Evolutionary conservation across 148 eudicot species (phyloP), one percentile per base, ranked within the genome.

Genomic region (Amaranthus cruentus): DNA sequence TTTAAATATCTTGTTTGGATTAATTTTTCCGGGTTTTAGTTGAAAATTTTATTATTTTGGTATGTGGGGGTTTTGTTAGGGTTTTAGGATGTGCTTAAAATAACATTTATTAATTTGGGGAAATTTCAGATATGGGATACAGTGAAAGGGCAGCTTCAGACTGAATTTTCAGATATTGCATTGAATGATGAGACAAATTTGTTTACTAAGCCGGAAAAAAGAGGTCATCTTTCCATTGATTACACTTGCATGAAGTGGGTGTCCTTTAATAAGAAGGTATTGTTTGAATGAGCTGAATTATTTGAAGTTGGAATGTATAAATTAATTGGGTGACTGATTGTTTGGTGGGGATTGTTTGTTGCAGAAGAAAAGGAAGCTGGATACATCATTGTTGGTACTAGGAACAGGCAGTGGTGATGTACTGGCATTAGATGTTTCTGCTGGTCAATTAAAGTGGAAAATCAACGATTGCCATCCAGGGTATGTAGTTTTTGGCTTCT

Each of bases 201-300:
- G 64, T 83, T 90, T 9, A 81, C 79, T 55, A 89, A 88, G 74
- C 79, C 86, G 2, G 90, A 86, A 74, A 77, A 82, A 73, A 82
- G 83, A 72, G 94, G 94, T 10, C 97, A 95, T 60, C 90, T 90
- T 80, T 95, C 99, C 0, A 85, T 92, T 77, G 97, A 95, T 86
- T 95, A 92, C 79, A 92, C 90, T 48, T 95, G 99, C 71, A 95
- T 95, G 97, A 90, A 88, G 74, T 95, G 99, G 99, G 64, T 88
- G 72, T 74, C 92, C 65, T 81, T 82, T 68, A 87, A 84, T 12
- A 86, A 77, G 83, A 90, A 90, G 97, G 99, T 92, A 80, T 78
- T 61, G 66, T 14, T 52, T 55, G 48, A 9, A 10, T 62, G 4
- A n/a, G 28, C 65, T 60, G 38, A 28, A 54, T 13, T 62, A 13